A percentile compares a stretch with the other conserved stretches of the same genome.
Evolutionary conservation across 768 basidiomycete species (phyloP).

Genomic region (Kwoniella pini): DNA sequence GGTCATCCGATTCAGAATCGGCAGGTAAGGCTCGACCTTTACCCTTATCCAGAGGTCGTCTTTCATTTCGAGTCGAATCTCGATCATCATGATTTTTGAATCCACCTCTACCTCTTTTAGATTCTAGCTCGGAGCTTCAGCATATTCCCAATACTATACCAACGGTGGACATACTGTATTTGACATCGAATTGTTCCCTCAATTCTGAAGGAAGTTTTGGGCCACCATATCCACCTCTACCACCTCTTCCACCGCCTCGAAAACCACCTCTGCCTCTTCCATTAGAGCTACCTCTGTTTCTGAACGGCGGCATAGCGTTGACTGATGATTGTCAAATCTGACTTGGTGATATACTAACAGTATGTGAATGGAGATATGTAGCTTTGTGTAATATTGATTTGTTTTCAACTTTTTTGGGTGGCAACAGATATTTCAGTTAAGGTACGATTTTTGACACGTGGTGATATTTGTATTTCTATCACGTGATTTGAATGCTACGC

Average conservation of each 20-base stretch:
- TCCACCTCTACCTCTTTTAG: constrained; percentile 11
- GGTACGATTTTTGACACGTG: not conserved
- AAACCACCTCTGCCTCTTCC: constrained; percentile 10
- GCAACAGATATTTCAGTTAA: constrained; percentile 1
- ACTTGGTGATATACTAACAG: not conserved
- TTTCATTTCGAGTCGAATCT: constrained; percentile 10
- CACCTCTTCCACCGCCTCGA: constrained; percentile 16
- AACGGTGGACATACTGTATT: constrained; percentile 13
- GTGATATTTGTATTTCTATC: not conserved
- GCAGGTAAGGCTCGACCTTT: not conserved
- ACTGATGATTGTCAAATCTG: not conserved
- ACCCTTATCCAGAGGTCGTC: constrained; percentile 2
- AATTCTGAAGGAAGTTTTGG: constrained; percentile 38
- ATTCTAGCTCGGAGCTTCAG: not conserved
- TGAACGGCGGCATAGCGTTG: constrained; percentile 11
- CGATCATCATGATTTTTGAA: constrained; percentile 14
- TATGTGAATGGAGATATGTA: too few relatives aligned
- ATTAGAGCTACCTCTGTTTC: constrained; percentile 12
- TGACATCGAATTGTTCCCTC: constrained; percentile 26
- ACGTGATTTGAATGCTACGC: constrained; percentile 2
- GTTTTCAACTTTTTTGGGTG: constrained; percentile 23
- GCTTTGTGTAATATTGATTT: too few relatives aligned
- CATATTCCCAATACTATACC: not conserved
- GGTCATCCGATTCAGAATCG: not conserved
- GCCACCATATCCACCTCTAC: constrained; percentile 16